Percentiles rank a stretch among this genome's conserved stretches.
Conservation (phyloP, 208 protist species). For the Wallacemonas rigidus region DNA sequence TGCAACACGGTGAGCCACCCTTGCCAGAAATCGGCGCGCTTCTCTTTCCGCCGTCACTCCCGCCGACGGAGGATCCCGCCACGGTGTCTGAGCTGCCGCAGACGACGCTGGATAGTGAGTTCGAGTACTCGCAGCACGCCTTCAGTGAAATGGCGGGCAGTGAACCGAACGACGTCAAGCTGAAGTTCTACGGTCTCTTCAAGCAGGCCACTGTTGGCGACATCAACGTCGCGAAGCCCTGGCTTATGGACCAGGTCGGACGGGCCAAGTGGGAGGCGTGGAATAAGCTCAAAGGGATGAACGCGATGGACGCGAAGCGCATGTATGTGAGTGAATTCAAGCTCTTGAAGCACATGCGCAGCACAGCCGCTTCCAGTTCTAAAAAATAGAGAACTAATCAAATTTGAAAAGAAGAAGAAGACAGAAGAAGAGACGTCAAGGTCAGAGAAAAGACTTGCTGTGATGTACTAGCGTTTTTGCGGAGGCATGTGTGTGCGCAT, state of each 20-base stretch:
- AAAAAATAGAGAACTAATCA: neutral
- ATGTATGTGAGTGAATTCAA: constrained; percentile 79
- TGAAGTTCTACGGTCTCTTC: constrained; percentile 87
- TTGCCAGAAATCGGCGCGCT: constrained; percentile 36
- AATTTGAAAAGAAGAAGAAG: neutral
- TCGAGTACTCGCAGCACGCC: constrained; percentile 50
- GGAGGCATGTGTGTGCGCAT: too few relatives aligned
- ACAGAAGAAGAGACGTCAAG: constrained; percentile 9
- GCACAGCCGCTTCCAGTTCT: neutral
- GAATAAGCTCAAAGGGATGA: constrained; percentile 83
- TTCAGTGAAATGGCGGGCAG: constrained; percentile 51
- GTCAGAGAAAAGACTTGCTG: neutral
- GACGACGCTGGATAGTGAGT: constrained; percentile 43
- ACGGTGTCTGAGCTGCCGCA: constrained; percentile 7
- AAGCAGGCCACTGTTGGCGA: constrained; percentile 90
- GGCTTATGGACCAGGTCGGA: constrained; percentile 79
- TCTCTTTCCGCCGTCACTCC: constrained; percentile 34
- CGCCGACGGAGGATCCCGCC: constrained; percentile 8
- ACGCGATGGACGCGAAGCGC: constrained; percentile 76
- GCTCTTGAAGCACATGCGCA: constrained; percentile 35
- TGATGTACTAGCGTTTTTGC: too few relatives aligned
- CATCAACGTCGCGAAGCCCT: constrained; percentile 68
- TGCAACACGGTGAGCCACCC: constrained; percentile 57
- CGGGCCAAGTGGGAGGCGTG: constrained; percentile 94
- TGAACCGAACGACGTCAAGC: constrained; percentile 67